Evolutionary conservation across 257 asterid genomes (phyloP).

Genomic region (Nicotiana otophora): DNA sequence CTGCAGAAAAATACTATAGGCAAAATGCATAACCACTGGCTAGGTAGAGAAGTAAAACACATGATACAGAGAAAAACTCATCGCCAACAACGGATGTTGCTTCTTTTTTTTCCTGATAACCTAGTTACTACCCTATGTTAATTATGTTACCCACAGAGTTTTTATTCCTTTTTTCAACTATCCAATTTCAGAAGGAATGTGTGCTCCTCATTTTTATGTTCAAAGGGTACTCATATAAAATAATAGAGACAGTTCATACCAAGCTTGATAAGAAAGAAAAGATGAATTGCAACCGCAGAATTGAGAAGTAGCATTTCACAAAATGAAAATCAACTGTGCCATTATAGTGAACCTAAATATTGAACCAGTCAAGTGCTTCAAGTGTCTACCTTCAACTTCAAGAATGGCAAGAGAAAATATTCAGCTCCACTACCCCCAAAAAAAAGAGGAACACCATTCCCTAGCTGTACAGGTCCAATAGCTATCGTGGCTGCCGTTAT

Average conservation of each 20-base stretch:
- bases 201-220: no score
- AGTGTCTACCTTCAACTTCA: not conserved
- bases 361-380: not conserved
- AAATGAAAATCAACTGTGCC: no score
- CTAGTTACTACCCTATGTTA: not conserved
- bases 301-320: no score
- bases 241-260: not conserved
- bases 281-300: no score
- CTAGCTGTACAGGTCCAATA: not conserved
- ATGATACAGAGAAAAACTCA: no score
- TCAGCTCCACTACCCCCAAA: not conserved
- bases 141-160: not conserved
- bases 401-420: not conserved
- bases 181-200: not conserved
- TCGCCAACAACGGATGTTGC: no score
- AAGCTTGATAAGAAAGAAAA: not conserved
- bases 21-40: no score
- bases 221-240: not conserved
- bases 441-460: not conserved
- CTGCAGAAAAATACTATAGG: no score
- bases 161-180: not conserved
- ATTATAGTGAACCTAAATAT: no score
- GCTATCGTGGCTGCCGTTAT: not conserved
- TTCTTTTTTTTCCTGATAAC: not conserved
- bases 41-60: no score